A percentile compares a stretch with the other conserved stretches of the same genome.
Conservation (phyloP, 768 basidiomycete genomes). For the Suillus sp. region DNA sequence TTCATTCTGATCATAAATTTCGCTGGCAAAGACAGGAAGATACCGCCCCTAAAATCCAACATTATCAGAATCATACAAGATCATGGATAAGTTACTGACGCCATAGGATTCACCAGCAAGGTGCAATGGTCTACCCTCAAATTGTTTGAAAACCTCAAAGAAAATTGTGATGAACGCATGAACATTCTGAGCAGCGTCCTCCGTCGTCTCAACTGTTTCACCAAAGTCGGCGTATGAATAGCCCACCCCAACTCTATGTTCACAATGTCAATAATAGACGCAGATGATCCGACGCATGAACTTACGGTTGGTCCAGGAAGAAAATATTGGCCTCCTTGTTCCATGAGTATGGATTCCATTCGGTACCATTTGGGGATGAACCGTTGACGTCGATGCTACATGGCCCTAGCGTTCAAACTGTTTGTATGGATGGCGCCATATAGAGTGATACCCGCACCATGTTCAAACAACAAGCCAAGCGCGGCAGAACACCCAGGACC, state of each 20-base stretch:
- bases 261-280: conserved; percentile 2
- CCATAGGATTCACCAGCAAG: conserved; percentile 76
- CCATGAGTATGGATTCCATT: conserved; percentile 67
- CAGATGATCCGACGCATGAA: not conserved
- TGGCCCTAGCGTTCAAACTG: conserved; percentile 44
- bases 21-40: conserved; percentile 73
- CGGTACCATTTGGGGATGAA: conserved; percentile 56
- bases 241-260: conserved; percentile 61
- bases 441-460: conserved; percentile 35
- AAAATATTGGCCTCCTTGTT: conserved; percentile 68
- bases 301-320: conserved; percentile 67
- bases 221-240: conserved; percentile 73
- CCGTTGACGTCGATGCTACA: conserved; percentile 61
- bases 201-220: conserved; percentile 70
- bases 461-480: conserved; percentile 61
- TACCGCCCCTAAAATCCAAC: conserved; percentile 59
- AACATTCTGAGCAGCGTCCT: conserved; percentile 78
- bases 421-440: conserved; percentile 38
- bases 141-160: conserved; percentile 77
- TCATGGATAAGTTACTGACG: conserved; percentile 40
- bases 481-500: conserved; percentile 62
- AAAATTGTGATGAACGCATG: conserved; percentile 78
- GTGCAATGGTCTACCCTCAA: conserved; percentile 67
- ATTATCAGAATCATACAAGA: not conserved
- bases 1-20: conserved; percentile 73